Percentiles rank a stretch among this genome's conserved stretches.
These are phyloP conservation scores for Solanum appendiculatum DNA, from an alignment of 257 asterid species.

Conservation along the genomic window DNA sequence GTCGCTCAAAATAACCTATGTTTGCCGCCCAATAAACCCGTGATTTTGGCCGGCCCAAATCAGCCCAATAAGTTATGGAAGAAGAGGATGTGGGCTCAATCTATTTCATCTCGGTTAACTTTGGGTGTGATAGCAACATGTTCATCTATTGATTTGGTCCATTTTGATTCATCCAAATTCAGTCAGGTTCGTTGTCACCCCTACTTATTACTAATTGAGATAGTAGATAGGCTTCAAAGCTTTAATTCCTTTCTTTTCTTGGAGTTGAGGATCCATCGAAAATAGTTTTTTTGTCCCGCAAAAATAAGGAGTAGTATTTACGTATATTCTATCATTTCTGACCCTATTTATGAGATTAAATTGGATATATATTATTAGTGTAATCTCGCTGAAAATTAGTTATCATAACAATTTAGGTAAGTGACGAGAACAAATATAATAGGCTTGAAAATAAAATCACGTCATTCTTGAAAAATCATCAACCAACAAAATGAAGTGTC, in stretches of 20 bases:
- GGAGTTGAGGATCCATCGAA: no score
- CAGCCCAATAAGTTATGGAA: background rate
- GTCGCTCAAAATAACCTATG: background rate
- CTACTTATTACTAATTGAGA: no score
- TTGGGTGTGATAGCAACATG: background rate
- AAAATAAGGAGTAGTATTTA: fast-evolving
- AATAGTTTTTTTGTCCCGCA: background rate
- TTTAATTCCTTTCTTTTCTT: no score
- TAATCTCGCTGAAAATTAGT: background rate
- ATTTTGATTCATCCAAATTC: no score
- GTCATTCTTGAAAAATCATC: background rate
- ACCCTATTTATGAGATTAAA: background rate
- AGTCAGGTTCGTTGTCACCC: no score
- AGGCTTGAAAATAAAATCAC: background rate
- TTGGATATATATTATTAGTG: background rate
- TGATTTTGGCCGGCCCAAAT: background rate
- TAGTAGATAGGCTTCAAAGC: no score
- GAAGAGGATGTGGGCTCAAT: background rate
- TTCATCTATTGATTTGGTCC: background rate
- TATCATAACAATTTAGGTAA: background rate
- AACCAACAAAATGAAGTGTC: background rate
- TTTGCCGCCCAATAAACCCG: background rate
- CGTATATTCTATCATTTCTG: background rate
- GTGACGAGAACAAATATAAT: background rate
- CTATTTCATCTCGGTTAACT: background rate